Evolutionary conservation across 345 rosid species (phyloP), one percentile per base, ranked within the genome.

Genomic region (Hirschfeldia incana): DNA sequence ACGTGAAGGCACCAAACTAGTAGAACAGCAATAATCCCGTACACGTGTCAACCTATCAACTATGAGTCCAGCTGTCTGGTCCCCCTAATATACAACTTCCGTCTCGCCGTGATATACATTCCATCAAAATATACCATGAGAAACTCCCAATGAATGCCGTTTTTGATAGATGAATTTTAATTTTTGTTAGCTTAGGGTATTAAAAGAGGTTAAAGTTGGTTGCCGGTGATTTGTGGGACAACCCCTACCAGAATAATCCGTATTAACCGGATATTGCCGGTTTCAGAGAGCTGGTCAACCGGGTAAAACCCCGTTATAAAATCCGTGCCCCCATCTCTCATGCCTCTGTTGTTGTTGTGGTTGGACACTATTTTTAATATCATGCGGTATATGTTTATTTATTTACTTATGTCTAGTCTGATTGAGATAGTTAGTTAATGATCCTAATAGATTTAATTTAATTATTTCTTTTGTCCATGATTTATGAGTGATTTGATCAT

Each of bases 1-100:
- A 72, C 86, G 88, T 76, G 85, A 83, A 86, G 90, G 84, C 87
- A 87, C 80, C 51, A 70, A 88, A 89, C 72, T 82, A 82, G 78
- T 74, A 75, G 37, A 65, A 72, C 34, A 65, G 70, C 8, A 58
- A 74, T 65, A 74, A 11, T 34, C 49, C 49, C 21, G 80, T 4
- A 82, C 94, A 86, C 91, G 92, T 93, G 97, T 85, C 85, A 68
- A 53, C 51, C 42, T 76, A 70, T 39, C 17, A 65, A 83, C 73
- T 77, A 55, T 74, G 85, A 34, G 49, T 77, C 86, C 87, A 84
- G 83, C 86, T 82, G 86, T 80, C 72, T 62, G 80, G 84, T 72
- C 83, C 73, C 77, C 68, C 15, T 21, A 28, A 16, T 32, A 65
- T 16, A 69, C 39, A 3, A 26, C 33, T 33, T 51, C 10, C 15